phyloP scores from a whole-genome alignment of 495 filamentous ascomycete genomes.

The Jackrogersella minutella region DNA sequence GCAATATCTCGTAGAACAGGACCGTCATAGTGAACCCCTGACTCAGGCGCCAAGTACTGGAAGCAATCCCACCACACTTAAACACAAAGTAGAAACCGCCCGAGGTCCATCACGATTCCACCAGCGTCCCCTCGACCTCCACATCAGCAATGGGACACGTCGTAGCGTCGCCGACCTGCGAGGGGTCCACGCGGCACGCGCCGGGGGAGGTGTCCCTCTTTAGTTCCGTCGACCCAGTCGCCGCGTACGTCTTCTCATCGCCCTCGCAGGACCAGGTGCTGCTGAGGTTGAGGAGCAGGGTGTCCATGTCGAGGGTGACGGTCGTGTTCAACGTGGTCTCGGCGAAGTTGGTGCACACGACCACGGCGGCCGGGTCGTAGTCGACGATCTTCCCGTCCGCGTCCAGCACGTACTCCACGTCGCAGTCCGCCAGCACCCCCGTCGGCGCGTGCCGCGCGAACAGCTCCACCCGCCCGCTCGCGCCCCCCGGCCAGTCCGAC shows the following conservation, averaged over 20 bases:
- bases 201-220: slow-evolving; percentile 28
- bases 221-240: slow-evolving; percentile 19
- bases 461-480: slow-evolving; percentile 31
- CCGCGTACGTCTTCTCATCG: slow-evolving; percentile 22
- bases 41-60: neutral
- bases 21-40: neutral
- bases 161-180: slow-evolving; percentile 29
- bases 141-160: slow-evolving; percentile 34
- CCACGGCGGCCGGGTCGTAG: slow-evolving; percentile 21
- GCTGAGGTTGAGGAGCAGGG: slow-evolving; percentile 12
- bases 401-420: slow-evolving; percentile 33
- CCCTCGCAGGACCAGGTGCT: slow-evolving; percentile 36
- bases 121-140: slow-evolving; percentile 29
- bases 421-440: slow-evolving; percentile 10
- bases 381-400: slow-evolving; percentile 18
- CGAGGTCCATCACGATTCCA: neutral
- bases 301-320: slow-evolving; percentile 34
- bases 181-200: slow-evolving; percentile 27
- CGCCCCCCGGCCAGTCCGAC: slow-evolving; percentile 37
- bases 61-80: neutral
- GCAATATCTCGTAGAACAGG: no score
- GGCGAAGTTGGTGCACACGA: slow-evolving; percentile 35
- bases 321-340: slow-evolving; percentile 11
- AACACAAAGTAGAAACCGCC: neutral
- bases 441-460: slow-evolving; percentile 33